Evolutionary conservation across 108 stramenopile species (phyloP).

Genomic region (Cyclostephanos invisitatus): DNA sequence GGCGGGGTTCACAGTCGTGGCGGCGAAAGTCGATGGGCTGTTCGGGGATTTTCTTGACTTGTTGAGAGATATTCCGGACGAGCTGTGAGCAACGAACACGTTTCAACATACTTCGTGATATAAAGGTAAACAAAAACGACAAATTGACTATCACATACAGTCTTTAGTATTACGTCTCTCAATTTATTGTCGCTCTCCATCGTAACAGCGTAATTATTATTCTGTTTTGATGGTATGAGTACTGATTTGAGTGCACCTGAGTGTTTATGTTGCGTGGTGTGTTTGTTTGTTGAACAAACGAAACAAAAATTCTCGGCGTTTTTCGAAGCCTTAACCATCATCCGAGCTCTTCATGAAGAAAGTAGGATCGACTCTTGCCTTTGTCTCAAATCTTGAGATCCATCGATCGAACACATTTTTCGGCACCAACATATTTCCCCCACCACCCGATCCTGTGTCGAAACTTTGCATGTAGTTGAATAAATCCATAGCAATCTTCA

Average conservation of each 20-base stretch:
- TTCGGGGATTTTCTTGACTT: slow-evolving; percentile 70
- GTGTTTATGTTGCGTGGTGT: neutral
- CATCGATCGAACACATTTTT: slow-evolving; percentile 87
- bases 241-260: neutral
- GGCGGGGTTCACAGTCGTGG: slow-evolving; percentile 49
- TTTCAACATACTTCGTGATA: neutral
- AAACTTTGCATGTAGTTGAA: slow-evolving; percentile 82
- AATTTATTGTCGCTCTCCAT: neutral
- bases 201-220: too few relatives aligned
- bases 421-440: slow-evolving; percentile 72
- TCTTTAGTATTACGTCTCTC: neutral
- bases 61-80: slow-evolving; percentile 73
- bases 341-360: slow-evolving; percentile 74
- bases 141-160: neutral
- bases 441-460: slow-evolving; percentile 54
- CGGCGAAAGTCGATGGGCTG: slow-evolving; percentile 48
- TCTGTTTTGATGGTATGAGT: neutral
- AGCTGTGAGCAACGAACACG: slow-evolving; percentile 17
- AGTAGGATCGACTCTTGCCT: slow-evolving; percentile 72
- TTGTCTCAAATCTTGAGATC: slow-evolving; percentile 78
- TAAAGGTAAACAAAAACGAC: neutral
- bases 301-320: neutral
- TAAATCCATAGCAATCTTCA: slow-evolving; percentile 82
- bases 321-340: neutral
- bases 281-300: neutral